Conservation (phyloP, 176 grass and related monocot species). For the Rhynchospora tenuis region DNA sequence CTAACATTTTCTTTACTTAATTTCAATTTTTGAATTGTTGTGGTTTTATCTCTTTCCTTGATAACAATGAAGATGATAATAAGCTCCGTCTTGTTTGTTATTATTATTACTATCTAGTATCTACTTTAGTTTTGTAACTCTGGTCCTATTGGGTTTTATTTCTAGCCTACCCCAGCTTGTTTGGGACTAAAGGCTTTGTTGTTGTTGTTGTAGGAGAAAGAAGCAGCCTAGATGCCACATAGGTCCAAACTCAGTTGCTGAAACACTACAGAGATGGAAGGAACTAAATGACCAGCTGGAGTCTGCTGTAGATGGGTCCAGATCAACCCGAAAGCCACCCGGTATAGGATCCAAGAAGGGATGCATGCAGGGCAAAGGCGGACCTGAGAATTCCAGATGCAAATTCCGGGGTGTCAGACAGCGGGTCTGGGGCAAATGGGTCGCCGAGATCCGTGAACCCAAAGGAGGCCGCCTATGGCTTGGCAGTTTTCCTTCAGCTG, state of each 20-base stretch:
- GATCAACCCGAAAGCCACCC: constrained; percentile 37
- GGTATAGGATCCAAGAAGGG: constrained; percentile 94
- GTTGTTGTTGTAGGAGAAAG: constrained; percentile 23
- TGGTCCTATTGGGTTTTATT: too few relatives aligned
- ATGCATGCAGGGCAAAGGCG: constrained; percentile 94
- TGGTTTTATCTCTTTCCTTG: too few relatives aligned
- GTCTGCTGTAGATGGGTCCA: neutral
- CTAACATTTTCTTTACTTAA: too few relatives aligned
- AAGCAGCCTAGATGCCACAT: constrained; percentile 46
- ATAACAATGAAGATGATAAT: too few relatives aligned
- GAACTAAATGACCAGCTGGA: constrained; percentile 49
- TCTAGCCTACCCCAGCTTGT: too few relatives aligned
- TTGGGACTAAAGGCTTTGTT: too few relatives aligned
- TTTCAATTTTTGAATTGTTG: too few relatives aligned
- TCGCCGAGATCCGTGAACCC: constrained; percentile 86
- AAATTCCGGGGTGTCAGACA: constrained; percentile 80
- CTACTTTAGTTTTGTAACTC: too few relatives aligned
- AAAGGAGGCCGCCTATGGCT: constrained; percentile 75
- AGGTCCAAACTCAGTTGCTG: constrained; percentile 50
- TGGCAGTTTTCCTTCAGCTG: constrained; percentile 61
- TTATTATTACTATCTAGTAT: too few relatives aligned
- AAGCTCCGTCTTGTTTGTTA: too few relatives aligned
- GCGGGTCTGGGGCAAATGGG: constrained; percentile 93
- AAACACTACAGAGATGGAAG: constrained; percentile 54
- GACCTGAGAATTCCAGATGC: constrained; percentile 62